Percentiles rank a stretch among this genome's conserved stretches.
Conservation (phyloP, 139 green algal species). For the Chlamydomonas sphaeroides region DNA sequence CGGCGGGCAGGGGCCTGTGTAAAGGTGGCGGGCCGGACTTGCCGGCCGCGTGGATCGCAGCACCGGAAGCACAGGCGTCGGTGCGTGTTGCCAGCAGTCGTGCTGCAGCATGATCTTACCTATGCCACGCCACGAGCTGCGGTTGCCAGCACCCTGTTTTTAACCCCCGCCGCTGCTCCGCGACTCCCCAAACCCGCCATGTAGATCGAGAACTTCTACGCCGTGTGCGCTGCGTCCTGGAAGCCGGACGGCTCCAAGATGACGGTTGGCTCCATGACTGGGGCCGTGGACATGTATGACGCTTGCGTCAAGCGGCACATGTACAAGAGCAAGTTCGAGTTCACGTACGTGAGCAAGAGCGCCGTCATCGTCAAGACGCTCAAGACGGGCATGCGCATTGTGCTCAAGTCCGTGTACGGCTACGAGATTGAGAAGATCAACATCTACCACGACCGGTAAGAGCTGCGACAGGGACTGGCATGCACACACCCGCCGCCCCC, state of each 20-base stretch:
- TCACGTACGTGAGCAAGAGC: conserved; percentile 83
- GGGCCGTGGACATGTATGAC: conserved; percentile 83
- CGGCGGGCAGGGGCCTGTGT: too few relatives aligned
- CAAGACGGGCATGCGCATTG: conserved; percentile 65
- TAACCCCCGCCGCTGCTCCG: too few relatives aligned
- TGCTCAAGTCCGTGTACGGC: conserved; percentile 70
- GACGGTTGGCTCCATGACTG: conserved; percentile 72
- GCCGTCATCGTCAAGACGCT: conserved; percentile 80
- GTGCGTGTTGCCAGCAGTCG: too few relatives aligned
- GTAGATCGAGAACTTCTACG: conserved; percentile 77
- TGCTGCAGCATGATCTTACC: too few relatives aligned
- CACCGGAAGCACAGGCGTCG: too few relatives aligned
- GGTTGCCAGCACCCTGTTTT: too few relatives aligned
- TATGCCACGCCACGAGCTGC: too few relatives aligned
- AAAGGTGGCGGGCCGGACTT: too few relatives aligned
- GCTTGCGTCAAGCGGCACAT: conserved; percentile 68
- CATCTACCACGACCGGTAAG: conserved; percentile 75
- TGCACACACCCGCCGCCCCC: too few relatives aligned
- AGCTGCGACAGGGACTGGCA: too few relatives aligned
- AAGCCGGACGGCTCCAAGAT: conserved; percentile 78
- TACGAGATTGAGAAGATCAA: conserved; percentile 80
- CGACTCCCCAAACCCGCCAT: too few relatives aligned
- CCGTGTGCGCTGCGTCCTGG: conserved; percentile 74
- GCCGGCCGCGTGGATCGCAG: too few relatives aligned
- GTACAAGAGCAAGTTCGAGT: conserved; percentile 85